phyloP scores from a whole-genome alignment of 192 early-diverging fungal genomes.

The Linnemannia exigua region DNA sequence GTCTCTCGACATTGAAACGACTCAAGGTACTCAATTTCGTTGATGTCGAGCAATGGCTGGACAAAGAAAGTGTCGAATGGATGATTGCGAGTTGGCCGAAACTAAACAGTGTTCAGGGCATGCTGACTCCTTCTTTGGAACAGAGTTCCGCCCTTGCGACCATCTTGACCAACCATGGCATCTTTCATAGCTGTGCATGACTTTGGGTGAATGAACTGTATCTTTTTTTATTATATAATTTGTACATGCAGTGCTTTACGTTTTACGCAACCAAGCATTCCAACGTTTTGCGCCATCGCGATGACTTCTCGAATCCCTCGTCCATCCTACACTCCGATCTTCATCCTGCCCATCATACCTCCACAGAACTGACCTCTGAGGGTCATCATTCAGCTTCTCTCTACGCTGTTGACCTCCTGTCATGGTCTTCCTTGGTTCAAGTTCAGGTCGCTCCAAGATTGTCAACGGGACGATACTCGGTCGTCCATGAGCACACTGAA shows the following conservation, averaged over 20 bases:
- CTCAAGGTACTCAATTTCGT: background rate
- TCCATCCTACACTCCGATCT: background rate
- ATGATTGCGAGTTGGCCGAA: background rate
- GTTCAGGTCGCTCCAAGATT: background rate
- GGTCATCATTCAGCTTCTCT: background rate
- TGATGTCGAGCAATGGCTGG: background rate
- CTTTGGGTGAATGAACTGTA: background rate
- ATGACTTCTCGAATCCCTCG: background rate
- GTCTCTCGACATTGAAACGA: background rate
- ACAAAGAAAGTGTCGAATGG: background rate
- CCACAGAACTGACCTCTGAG: background rate
- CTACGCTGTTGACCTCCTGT: background rate
- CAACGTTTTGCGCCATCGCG: background rate
- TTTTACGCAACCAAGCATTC: background rate
- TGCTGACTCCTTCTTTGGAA: background rate
- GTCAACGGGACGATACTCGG: constrained; percentile 44
- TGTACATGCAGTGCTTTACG: background rate
- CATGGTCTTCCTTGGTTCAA: background rate
- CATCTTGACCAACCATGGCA: background rate
- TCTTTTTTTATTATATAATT: background rate
- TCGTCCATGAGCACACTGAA: constrained; percentile 75
- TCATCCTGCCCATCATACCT: background rate
- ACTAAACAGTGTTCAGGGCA: background rate
- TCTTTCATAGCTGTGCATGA: background rate
- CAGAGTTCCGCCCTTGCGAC: background rate